phyloP scores from a whole-genome alignment of 371 early-diverging fungal species.

The Rhizopus stolonifer region DNA sequence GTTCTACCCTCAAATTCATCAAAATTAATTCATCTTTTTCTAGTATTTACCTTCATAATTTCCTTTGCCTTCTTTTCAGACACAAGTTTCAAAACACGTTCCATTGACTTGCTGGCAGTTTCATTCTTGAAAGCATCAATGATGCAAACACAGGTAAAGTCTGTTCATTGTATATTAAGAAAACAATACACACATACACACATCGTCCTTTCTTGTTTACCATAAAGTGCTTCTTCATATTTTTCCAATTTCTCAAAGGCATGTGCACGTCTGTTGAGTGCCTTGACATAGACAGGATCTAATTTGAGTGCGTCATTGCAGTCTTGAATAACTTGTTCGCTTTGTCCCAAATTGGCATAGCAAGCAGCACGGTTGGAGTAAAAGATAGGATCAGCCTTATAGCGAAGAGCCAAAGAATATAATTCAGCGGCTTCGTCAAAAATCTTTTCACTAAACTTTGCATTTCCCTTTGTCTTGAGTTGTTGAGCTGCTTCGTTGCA shows the following conservation, averaged over 20 bases:
- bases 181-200: no score
- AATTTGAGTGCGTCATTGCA: conserved; percentile 70
- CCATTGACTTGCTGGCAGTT: conserved; percentile 78
- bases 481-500: conserved; percentile 65
- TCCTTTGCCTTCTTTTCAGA: conserved; percentile 79
- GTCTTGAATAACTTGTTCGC: conserved; percentile 74
- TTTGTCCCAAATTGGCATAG: conserved; percentile 70
- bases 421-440: conserved; percentile 83
- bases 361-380: conserved; percentile 96
- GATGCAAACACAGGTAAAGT: conserved; percentile 91
- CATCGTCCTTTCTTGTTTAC: conserved; percentile 26
- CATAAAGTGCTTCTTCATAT: conserved; percentile 79
- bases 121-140: conserved; percentile 91
- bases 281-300: conserved; percentile 81
- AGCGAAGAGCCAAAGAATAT: conserved; percentile 87
- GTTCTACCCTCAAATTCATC: conserved; percentile 20
- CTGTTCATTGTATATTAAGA: conserved; percentile 31
- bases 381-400: conserved; percentile 78
- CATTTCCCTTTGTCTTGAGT: conserved; percentile 89
- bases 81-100: conserved; percentile 84
- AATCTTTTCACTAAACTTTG: conserved; percentile 77
- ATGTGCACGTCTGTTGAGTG: conserved; percentile 82
- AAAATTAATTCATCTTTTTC: neutral
- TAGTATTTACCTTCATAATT: conserved; percentile 55
- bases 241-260: conserved; percentile 72